Evolutionary conservation across 371 early-diverging fungal species (phyloP).

Genomic region (Mucor racemosus): DNA sequence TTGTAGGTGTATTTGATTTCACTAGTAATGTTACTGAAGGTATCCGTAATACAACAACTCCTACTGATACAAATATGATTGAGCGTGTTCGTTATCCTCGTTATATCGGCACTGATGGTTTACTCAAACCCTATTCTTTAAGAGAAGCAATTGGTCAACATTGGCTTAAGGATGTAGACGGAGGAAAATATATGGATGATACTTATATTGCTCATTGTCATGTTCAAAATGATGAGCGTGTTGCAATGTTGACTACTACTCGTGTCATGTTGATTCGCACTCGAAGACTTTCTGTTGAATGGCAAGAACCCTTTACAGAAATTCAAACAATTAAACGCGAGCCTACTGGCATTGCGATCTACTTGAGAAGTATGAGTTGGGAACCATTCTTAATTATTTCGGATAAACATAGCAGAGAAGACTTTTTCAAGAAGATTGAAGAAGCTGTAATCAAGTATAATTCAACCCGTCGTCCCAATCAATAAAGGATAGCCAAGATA

Average conservation of each 20-base stretch:
- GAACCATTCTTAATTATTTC: slow-evolving; percentile 67
- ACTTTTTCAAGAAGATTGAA: slow-evolving; percentile 67
- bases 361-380: slow-evolving; percentile 49
- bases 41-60: slow-evolving; percentile 53
- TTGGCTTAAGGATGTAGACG: slow-evolving; percentile 86
- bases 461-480: slow-evolving; percentile 19
- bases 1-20: slow-evolving; percentile 92
- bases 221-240: slow-evolving; percentile 73
- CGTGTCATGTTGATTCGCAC: slow-evolving; percentile 72
- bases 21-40: slow-evolving; percentile 89
- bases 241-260: slow-evolving; percentile 73
- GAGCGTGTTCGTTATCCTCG: slow-evolving; percentile 85
- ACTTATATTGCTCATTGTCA: slow-evolving; percentile 86
- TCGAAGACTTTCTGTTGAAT: slow-evolving; percentile 68
- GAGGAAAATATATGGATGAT: slow-evolving; percentile 84
- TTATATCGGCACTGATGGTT: slow-evolving; percentile 81
- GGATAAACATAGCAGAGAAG: slow-evolving; percentile 58
- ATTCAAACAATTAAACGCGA: slow-evolving; percentile 53
- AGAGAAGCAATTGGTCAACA: slow-evolving; percentile 90
- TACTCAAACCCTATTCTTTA: slow-evolving; percentile 74
- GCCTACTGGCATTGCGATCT: slow-evolving; percentile 55
- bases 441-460: slow-evolving; percentile 49
- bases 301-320: slow-evolving; percentile 67
- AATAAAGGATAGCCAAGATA: background rate
- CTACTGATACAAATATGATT: slow-evolving; percentile 75